These are phyloP conservation scores for Umbellularia californica DNA, from an alignment of 164 flowering plant species.

Conservation along the genomic window DNA sequence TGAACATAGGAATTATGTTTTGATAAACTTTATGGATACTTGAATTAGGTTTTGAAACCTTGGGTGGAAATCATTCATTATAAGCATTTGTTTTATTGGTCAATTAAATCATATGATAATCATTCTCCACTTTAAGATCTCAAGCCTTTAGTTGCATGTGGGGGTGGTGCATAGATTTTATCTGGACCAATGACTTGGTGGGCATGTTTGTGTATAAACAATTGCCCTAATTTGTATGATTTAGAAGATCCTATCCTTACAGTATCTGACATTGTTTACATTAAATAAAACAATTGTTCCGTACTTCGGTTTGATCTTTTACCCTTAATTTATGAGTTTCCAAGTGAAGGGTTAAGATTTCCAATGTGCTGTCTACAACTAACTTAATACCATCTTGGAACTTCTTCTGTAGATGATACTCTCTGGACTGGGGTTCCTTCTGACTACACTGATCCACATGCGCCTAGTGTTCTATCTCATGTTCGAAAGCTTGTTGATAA, in stretches of 20 bases:
- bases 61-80: background rate
- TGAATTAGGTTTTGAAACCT: background rate
- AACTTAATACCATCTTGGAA: background rate
- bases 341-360: background rate
- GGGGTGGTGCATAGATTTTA: no score
- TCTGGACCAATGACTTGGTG: no score
- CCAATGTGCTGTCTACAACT: background rate
- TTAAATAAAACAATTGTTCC: background rate
- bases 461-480: constrained; percentile 54
- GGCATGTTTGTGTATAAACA: no score
- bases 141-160: no score
- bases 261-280: background rate
- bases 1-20: no score
- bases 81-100: background rate
- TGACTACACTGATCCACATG: constrained; percentile 60
- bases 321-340: background rate
- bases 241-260: background rate
- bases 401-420: constrained; percentile 50
- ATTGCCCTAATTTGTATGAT: no score
- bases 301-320: background rate
- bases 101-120: background rate
- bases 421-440: constrained; percentile 95
- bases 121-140: no score
- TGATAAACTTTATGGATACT: background rate
- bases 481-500: constrained; percentile 76